Percentiles rank a stretch among this genome's conserved stretches.
Evolutionary conservation across 305 asterid genomes (phyloP).

Genomic region (Striga hermonthica): DNA sequence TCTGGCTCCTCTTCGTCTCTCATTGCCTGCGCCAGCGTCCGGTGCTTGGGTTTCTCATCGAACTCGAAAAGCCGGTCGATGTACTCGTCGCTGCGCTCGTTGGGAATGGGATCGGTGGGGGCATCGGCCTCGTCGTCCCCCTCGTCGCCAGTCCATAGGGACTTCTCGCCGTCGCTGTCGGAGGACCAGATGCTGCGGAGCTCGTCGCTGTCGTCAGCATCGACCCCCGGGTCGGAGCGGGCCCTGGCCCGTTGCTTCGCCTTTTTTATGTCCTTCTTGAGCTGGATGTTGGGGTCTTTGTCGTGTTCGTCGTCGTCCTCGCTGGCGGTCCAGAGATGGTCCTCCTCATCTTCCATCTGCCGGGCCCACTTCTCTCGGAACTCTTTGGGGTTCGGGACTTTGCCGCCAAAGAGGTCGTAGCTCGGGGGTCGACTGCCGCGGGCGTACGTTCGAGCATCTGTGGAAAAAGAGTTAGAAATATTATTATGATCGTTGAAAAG

Average conservation of each 20-base stretch:
- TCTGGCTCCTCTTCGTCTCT: conserved; percentile 82
- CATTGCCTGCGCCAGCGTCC: conserved; percentile 69
- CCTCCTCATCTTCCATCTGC: conserved; percentile 79
- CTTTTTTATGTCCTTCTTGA: conserved; percentile 66
- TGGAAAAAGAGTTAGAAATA: conserved; percentile 29
- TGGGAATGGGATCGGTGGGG: conserved; percentile 73
- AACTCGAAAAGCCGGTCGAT: conserved; percentile 73
- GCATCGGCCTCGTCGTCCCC: conserved; percentile 67
- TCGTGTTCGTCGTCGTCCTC: conserved; percentile 64
- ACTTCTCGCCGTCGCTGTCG: conserved; percentile 77
- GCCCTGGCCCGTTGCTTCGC: conserved; percentile 69
- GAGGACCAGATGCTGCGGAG: conserved; percentile 68
- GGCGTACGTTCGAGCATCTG: conserved; percentile 59
- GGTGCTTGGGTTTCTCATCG: conserved; percentile 71
- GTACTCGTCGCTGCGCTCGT: conserved; percentile 67
- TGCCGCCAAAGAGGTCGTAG: conserved; percentile 74
- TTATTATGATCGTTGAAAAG: not conserved
- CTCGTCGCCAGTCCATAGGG: conserved; percentile 88
- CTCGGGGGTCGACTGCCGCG: conserved; percentile 47
- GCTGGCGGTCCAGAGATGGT: conserved; percentile 85
- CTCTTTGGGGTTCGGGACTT: conserved; percentile 59
- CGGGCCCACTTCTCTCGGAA: conserved; percentile 78
- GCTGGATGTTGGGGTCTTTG: conserved; percentile 43
- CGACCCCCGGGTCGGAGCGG: conserved; percentile 56
- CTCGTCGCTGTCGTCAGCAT: conserved; percentile 91